Evolutionary conservation across 1,139 yeast genomes (phyloP).

Genomic region (Groenewaldozyma auringiensis): DNA sequence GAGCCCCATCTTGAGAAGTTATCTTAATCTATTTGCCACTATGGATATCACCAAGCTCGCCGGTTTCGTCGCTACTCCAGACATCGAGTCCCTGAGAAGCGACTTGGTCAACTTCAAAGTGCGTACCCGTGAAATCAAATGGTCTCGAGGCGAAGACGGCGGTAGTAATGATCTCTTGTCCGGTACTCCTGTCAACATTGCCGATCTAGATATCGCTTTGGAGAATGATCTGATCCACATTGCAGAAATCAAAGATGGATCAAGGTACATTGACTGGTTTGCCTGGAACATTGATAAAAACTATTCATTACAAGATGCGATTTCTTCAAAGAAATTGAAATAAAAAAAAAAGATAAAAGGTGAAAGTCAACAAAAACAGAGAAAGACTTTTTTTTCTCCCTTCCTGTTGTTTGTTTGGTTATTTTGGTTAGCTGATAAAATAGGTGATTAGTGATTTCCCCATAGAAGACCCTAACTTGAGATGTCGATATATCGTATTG

Average conservation of each 20-base stretch:
- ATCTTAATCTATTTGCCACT: constrained; percentile 40
- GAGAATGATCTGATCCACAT: constrained; percentile 38
- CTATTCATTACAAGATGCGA: constrained; percentile 37
- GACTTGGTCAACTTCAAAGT: constrained; percentile 38
- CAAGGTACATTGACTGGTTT: constrained; percentile 45
- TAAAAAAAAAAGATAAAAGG: neutral
- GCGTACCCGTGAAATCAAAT: constrained; percentile 39
- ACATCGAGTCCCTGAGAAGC: constrained; percentile 30
- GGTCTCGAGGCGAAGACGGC: constrained; percentile 31
- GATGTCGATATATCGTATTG: neutral
- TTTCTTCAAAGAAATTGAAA: constrained; percentile 17
- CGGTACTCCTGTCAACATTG: constrained; percentile 36
- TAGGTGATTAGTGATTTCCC: neutral
- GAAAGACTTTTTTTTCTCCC: too few species aligned
- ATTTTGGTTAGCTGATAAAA: too few species aligned
- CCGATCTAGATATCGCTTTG: constrained; percentile 40
- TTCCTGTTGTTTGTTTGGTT: too few species aligned
- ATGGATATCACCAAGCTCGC: constrained; percentile 39
- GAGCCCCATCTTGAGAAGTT: constrained; percentile 38
- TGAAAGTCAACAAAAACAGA: too few species aligned
- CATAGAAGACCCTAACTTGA: neutral
- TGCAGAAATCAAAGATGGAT: constrained; percentile 38
- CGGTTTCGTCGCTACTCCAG: constrained; percentile 33
- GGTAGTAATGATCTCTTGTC: constrained; percentile 27
- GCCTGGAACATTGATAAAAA: constrained; percentile 40